Conservation (phyloP, 345 rosid species). For the Salix suchowensis region DNA sequence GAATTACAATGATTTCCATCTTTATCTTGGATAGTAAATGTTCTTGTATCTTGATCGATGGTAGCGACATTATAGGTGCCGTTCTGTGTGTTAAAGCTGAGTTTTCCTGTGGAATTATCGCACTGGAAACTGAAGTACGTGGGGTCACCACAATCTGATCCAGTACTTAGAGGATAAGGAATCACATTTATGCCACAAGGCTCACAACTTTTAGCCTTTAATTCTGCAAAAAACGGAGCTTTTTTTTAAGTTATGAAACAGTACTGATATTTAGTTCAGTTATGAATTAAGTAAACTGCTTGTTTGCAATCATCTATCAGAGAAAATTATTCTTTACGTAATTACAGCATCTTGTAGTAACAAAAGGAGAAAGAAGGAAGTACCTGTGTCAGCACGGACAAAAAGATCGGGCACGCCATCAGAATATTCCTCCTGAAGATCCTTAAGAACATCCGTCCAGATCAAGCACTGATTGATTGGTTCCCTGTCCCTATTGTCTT, state of each 20-base stretch:
- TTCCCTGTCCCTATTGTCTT: background rate
- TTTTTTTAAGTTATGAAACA: background rate
- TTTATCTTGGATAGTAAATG: slow-evolving; percentile 31
- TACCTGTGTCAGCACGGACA: slow-evolving; percentile 52
- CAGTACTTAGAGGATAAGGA: slow-evolving; percentile 65
- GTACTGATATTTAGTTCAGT: background rate
- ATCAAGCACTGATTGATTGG: slow-evolving; percentile 28
- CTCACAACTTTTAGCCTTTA: slow-evolving; percentile 38
- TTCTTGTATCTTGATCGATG: slow-evolving; percentile 32
- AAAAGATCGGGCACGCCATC: slow-evolving; percentile 31
- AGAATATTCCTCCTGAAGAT: slow-evolving; percentile 42
- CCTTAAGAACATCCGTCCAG: slow-evolving; percentile 51
- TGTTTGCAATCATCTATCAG: background rate
- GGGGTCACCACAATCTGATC: slow-evolving; percentile 54
- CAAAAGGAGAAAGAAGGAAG: background rate
- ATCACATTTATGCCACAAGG: slow-evolving; percentile 45
- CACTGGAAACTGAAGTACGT: slow-evolving; percentile 49
- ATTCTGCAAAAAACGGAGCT: slow-evolving; percentile 30
- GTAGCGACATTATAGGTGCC: slow-evolving; percentile 39
- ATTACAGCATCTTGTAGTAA: background rate
- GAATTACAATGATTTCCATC: slow-evolving; percentile 15
- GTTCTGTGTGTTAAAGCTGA: slow-evolving; percentile 31
- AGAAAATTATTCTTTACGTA: background rate
- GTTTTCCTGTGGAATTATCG: slow-evolving; percentile 37
- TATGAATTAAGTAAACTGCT: background rate